phyloP scores from a whole-genome alignment of 192 early-diverging fungal species.

The Coemansia sp. region DNA sequence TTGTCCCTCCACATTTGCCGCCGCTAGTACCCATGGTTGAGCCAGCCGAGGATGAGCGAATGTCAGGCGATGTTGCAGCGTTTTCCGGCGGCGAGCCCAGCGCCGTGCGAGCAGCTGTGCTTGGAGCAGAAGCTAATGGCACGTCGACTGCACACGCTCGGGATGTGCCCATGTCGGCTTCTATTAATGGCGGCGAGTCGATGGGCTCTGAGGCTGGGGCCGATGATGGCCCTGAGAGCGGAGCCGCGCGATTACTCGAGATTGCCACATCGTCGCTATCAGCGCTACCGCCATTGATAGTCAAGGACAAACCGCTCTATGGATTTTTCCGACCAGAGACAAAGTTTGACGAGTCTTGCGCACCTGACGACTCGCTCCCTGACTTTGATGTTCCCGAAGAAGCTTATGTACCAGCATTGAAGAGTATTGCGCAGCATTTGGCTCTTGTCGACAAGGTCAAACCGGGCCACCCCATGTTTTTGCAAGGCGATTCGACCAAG shows the following conservation, averaged over 20 bases:
- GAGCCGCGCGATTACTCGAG: slow-evolving; percentile 35
- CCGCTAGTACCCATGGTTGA: slow-evolving; percentile 26
- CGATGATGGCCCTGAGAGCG: slow-evolving; percentile 40
- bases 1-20: slow-evolving; percentile 44
- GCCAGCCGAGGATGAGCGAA: slow-evolving; percentile 11
- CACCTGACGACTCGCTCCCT: slow-evolving; percentile 37
- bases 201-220: slow-evolving; percentile 18
- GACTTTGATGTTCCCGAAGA: slow-evolving; percentile 47
- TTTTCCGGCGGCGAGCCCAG: background rate
- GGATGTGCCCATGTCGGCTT: background rate
- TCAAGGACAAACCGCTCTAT: slow-evolving; percentile 39
- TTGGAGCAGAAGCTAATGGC: background rate
- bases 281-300: slow-evolving; percentile 26
- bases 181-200: slow-evolving; percentile 6
- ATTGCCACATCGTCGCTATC: slow-evolving; percentile 37
- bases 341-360: slow-evolving; percentile 43
- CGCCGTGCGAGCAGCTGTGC: background rate
- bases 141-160: background rate
- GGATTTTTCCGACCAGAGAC: slow-evolving; percentile 41
- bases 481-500: slow-evolving; percentile 24
- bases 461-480: slow-evolving; percentile 46
- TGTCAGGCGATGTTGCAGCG: background rate
- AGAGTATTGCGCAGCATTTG: slow-evolving; percentile 25
- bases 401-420: slow-evolving; percentile 26
- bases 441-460: slow-evolving; percentile 25